Evolutionary conservation across 106 monocot species (phyloP).

Genomic region (Alisma plantagoaquatica): DNA sequence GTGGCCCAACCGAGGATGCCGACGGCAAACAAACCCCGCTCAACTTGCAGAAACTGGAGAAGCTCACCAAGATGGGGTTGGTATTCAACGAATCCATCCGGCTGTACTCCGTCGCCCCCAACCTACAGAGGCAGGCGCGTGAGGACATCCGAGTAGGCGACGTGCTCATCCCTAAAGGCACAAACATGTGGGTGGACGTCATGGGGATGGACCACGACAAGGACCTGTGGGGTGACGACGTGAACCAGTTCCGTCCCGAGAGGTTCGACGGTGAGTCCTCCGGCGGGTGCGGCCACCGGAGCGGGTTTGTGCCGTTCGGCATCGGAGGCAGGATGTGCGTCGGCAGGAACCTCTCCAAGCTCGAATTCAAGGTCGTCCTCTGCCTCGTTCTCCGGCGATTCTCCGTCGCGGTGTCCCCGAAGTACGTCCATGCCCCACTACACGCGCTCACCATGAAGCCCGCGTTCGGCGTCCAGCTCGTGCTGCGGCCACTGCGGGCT

Average conservation of each 20-base stretch:
- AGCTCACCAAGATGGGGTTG: not conserved
- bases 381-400: not conserved
- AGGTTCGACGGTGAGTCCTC: slow-evolving; percentile 1
- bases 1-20: not conserved
- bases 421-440: not conserved
- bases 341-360: slow-evolving; percentile 9
- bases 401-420: not conserved
- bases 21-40: not conserved
- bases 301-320: slow-evolving; percentile 5
- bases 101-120: too few relatives aligned
- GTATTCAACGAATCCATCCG: not conserved
- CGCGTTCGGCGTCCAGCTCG: not conserved
- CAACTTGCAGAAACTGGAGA: not conserved
- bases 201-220: slow-evolving; percentile 3
- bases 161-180: slow-evolving; percentile 6
- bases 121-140: not conserved
- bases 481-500: too few relatives aligned
- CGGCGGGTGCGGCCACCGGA: slow-evolving; percentile 7
- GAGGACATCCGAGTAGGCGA: slow-evolving; percentile 8
- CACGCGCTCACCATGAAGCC: not conserved
- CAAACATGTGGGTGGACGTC: slow-evolving; percentile 5
- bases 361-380: not conserved
- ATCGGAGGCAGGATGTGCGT: slow-evolving; percentile 9
- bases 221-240: too few relatives aligned
- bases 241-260: slow-evolving; percentile 10